phyloP scores from a whole-genome alignment of 768 basidiomycete genomes.

The Leucogyrophana mollusca region DNA sequence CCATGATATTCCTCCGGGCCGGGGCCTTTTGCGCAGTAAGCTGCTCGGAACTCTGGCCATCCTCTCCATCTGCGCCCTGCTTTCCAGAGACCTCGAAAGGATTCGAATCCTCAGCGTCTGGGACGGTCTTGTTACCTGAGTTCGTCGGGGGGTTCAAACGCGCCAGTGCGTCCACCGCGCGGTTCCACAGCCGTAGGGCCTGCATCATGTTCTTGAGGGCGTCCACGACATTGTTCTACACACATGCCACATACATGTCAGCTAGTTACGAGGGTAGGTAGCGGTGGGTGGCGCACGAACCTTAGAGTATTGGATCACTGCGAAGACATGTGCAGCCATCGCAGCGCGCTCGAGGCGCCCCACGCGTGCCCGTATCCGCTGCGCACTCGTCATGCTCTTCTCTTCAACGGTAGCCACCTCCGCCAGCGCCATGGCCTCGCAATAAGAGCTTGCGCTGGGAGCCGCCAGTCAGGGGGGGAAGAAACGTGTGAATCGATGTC shows the following conservation, averaged over 20 bases:
- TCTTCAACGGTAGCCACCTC: conserved; percentile 40
- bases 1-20: conserved; percentile 37
- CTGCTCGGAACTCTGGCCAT: conserved; percentile 12
- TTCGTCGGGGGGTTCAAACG: conserved; percentile 48
- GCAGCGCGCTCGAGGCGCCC: conserved; percentile 67
- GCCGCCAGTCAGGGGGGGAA: too few relatives aligned
- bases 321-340: conserved; percentile 66
- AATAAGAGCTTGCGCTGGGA: conserved; percentile 56
- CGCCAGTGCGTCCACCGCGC: conserved; percentile 66
- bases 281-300: conserved; percentile 35
- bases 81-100: conserved; percentile 52
- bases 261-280: not conserved
- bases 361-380: conserved; percentile 60
- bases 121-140: conserved; percentile 17
- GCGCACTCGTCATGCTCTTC: conserved; percentile 47
- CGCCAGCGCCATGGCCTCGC: conserved; percentile 55
- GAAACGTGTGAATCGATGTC: too few relatives aligned
- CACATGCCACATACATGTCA: not conserved
- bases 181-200: conserved; percentile 77
- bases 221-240: conserved; percentile 58
- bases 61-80: conserved; percentile 1
- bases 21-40: conserved; percentile 24
- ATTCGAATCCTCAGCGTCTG: conserved; percentile 40
- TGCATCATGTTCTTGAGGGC: conserved; percentile 62
- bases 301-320: conserved; percentile 64